Evolutionary conservation across 805 yeast species (phyloP).

Genomic region (Ogataea pignaliae): DNA sequence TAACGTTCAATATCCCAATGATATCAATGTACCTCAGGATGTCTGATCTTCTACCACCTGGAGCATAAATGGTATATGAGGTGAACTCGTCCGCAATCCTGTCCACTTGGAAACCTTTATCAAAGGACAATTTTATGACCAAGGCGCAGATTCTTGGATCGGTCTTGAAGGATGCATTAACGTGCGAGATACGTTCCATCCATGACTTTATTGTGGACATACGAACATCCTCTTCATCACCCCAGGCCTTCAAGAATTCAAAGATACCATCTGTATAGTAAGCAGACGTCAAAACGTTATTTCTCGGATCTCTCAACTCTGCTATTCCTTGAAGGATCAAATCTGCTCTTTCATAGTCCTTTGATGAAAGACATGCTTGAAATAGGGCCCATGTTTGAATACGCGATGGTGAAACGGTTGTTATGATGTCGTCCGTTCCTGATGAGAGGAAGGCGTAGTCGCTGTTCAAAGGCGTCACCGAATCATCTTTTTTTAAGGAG

Average conservation of each 20-base stretch:
- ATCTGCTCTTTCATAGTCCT: conserved; percentile 66
- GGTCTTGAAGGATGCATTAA: conserved; percentile 15
- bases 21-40: conserved; percentile 42
- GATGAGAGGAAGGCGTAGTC: conserved; percentile 11
- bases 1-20: conserved; percentile 40
- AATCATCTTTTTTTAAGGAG: neutral
- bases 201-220: conserved; percentile 21
- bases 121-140: conserved; percentile 23
- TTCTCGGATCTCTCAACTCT: conserved; percentile 34
- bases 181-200: conserved; percentile 18
- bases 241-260: conserved; percentile 46
- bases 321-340: conserved; percentile 60
- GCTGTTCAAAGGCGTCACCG: neutral
- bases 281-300: conserved; percentile 17
- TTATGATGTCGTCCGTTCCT: conserved; percentile 23
- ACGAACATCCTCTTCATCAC: conserved; percentile 23
- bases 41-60: conserved; percentile 27
- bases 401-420: conserved; percentile 21
- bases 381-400: conserved; percentile 56
- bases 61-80: conserved; percentile 11
- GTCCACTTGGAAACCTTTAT: conserved; percentile 14
- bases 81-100: conserved; percentile 16
- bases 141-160: conserved; percentile 29
- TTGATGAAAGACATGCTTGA: conserved; percentile 70
- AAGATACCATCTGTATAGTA: conserved; percentile 65